Percentiles rank a stretch among this genome's conserved stretches.
These are phyloP conservation scores for Cladophialophora exuberans DNA, from an alignment of 2,329 filamentous ascomycete genomes.

Conservation along the genomic window DNA sequence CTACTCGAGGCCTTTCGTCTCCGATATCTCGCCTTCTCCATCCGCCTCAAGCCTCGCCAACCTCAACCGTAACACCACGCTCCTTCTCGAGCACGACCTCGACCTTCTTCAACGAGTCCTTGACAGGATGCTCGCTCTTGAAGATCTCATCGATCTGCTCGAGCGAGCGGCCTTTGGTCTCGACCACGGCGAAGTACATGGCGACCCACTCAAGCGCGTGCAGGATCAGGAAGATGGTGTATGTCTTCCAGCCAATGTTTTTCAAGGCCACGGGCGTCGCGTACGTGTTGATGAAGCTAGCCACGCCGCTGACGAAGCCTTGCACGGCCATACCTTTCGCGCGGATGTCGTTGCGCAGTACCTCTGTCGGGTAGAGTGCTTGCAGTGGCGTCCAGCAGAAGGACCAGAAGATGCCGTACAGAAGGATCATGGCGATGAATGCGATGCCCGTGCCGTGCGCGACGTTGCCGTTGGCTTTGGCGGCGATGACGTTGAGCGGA, in stretches of 20 bases:
- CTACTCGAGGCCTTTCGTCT: too few relatives aligned
- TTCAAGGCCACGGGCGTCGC: slow-evolving; percentile 33
- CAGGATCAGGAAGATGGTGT: slow-evolving; percentile 30
- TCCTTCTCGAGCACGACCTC: slow-evolving; percentile 1
- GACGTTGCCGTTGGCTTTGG: slow-evolving; percentile 32
- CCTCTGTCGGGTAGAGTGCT: slow-evolving; percentile 48
- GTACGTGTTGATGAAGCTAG: slow-evolving; percentile 8
- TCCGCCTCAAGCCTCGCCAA: neutral
- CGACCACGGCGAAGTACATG: slow-evolving; percentile 24
- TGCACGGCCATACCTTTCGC: slow-evolving; percentile 16
- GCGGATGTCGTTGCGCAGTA: slow-evolving; percentile 15
- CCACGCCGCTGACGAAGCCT: neutral
- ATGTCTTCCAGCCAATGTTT: slow-evolving; percentile 38
- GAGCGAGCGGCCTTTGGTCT: slow-evolving; percentile 31
- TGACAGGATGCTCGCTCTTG: neutral
- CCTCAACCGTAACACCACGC: neutral
- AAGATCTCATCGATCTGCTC: slow-evolving; percentile 9
- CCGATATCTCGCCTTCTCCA: neutral
- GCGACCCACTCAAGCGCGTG: neutral
- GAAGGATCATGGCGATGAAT: slow-evolving; percentile 52
- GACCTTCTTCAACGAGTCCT: neutral
- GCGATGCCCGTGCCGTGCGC: neutral
- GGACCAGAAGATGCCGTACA: slow-evolving; percentile 57
- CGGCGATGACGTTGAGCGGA: slow-evolving; percentile 40
- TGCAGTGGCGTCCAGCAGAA: slow-evolving; percentile 50